A percentile compares a stretch with the other conserved stretches of the same genome.
phyloP scores from a whole-genome alignment of 148 eudicot genomes.

The Persicaria maculosa region DNA sequence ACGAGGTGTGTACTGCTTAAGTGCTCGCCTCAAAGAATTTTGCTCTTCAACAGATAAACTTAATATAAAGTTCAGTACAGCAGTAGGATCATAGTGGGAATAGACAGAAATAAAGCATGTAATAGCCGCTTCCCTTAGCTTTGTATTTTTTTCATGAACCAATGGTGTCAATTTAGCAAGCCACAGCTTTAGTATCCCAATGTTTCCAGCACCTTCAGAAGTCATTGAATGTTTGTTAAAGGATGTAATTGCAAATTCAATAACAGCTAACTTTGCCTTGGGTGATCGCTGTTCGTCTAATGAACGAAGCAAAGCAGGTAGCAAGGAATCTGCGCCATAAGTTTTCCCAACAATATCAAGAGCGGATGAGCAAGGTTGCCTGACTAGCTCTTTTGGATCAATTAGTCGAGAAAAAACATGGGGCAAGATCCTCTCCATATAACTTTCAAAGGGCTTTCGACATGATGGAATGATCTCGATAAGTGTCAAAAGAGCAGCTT shows the following conservation, averaged over 20 bases:
- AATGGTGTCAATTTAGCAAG: constrained; percentile 88
- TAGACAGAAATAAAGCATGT: constrained; percentile 89
- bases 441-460: constrained; percentile 89
- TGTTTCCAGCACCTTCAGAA: constrained; percentile 72
- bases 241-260: constrained; percentile 85
- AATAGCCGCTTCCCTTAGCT: constrained; percentile 87
- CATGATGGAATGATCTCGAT: constrained; percentile 92
- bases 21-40: constrained; percentile 87
- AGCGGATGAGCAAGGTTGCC: constrained; percentile 85
- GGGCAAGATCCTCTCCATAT: constrained; percentile 92
- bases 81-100: constrained; percentile 73
- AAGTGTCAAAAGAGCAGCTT: constrained; percentile 97
- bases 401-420: constrained; percentile 89
- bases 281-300: constrained; percentile 97
- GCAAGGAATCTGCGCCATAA: constrained; percentile 84
- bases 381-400: constrained; percentile 92
- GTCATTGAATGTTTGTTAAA: constrained; percentile 74
- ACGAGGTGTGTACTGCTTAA: constrained; percentile 94
- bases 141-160: constrained; percentile 87
- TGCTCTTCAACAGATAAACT: constrained; percentile 93
- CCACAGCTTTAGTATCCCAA: constrained; percentile 86
- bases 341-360: constrained; percentile 82
- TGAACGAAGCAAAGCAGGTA: constrained; percentile 95
- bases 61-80: constrained; percentile 82
- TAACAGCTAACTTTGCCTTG: constrained; percentile 94